A percentile compares a stretch with the other conserved stretches of the same genome.
Evolutionary conservation across 129 eudicot genomes (phyloP).

Genomic region (Kitagawia praeruptora): DNA sequence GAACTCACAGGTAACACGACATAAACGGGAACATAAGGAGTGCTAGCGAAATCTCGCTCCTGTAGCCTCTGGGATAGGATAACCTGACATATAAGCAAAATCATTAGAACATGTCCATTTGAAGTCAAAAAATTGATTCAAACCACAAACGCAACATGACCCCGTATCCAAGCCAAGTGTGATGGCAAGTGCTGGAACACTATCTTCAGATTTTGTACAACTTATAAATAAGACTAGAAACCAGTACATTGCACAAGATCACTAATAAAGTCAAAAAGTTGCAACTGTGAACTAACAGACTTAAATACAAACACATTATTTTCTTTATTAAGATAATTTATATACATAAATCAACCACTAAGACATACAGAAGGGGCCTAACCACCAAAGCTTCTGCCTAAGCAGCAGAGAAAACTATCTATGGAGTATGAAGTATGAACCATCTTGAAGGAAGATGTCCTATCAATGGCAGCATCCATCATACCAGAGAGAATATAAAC

Average conservation of each 20-base stretch:
- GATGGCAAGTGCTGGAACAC: not conserved
- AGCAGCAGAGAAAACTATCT: not conserved
- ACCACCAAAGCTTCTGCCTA: not conserved
- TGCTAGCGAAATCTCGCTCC: slow-evolving; percentile 83
- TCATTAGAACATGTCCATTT: slow-evolving; percentile 1
- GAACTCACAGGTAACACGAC: slow-evolving; percentile 83
- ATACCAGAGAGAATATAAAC: not conserved
- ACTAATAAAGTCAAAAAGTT: not conserved
- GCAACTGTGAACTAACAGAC: not conserved
- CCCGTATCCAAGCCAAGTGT: not conserved
- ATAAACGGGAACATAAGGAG: slow-evolving; percentile 87
- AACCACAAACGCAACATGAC: not conserved
- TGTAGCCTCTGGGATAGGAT: slow-evolving; percentile 48
- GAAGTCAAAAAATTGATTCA: not conserved
- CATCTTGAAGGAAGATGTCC: not conserved
- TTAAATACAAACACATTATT: not conserved
- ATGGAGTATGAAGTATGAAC: not conserved
- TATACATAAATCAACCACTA: not conserved
- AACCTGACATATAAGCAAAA: slow-evolving; percentile 37
- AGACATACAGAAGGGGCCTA: not conserved
- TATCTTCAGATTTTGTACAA: not conserved
- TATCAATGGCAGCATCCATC: not conserved
- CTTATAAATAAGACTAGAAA: not conserved
- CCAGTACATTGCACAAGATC: not conserved
- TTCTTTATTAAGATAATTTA: not conserved